Percentiles rank a stretch among this genome's conserved stretches.
phyloP scores from a whole-genome alignment of 345 rosid genomes.

The Ailanthus altissimus region DNA sequence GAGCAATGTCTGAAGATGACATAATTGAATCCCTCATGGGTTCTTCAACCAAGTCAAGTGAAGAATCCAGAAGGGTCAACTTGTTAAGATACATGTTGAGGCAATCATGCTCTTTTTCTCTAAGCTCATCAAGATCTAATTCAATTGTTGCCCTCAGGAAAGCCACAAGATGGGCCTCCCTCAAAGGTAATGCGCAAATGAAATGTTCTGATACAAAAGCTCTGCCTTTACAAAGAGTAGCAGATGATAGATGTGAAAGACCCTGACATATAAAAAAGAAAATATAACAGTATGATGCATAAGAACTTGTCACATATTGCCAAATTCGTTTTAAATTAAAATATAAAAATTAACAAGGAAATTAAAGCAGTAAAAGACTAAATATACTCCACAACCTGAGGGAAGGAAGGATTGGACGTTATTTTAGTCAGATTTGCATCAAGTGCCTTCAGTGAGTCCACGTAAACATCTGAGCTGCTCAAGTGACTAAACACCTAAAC shows the following conservation, averaged over 20 bases:
- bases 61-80: constrained; percentile 32
- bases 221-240: constrained; percentile 49
- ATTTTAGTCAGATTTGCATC: constrained; percentile 58
- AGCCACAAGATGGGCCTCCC: constrained; percentile 65
- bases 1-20: constrained; percentile 8
- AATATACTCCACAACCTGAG: constrained; percentile 52
- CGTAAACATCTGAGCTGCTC: constrained; percentile 41
- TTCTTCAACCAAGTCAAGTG: constrained; percentile 12
- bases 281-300: background rate
- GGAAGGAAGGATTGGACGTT: constrained; percentile 60
- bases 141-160: constrained; percentile 56
- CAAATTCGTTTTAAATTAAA: background rate
- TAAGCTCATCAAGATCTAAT: constrained; percentile 44
- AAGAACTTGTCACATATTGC: background rate
- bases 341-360: background rate
- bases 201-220: constrained; percentile 48
- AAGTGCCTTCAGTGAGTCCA: constrained; percentile 57
- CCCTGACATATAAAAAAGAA: constrained; percentile 48
- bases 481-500: constrained; percentile 48
- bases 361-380: background rate
- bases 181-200: constrained; percentile 52
- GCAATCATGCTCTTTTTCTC: constrained; percentile 26
- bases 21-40: constrained; percentile 14
- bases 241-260: constrained; percentile 58
- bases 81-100: constrained; percentile 36